A percentile compares a stretch with the other conserved stretches of the same genome.
Evolutionary conservation across 169 alveolate species (phyloP).

Genomic region (Plasmodium coatneyi): DNA sequence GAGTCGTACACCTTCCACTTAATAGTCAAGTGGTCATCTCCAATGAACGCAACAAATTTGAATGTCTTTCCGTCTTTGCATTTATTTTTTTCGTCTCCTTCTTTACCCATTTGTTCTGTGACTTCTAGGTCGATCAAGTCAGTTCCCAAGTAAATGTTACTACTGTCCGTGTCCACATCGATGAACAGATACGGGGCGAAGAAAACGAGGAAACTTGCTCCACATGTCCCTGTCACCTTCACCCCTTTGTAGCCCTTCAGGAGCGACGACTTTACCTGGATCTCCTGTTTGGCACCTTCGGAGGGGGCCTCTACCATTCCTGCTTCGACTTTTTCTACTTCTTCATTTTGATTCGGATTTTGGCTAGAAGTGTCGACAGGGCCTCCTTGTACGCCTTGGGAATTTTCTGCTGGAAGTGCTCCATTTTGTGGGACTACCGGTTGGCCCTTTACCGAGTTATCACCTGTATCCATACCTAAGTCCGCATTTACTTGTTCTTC

Average conservation of each 20-base stretch:
- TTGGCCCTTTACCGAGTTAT: neutral
- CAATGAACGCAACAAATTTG: constrained; percentile 16
- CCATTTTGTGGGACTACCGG: neutral
- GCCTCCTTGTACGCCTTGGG: neutral
- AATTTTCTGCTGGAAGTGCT: neutral
- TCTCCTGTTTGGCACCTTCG: neutral
- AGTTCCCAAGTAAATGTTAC: neutral
- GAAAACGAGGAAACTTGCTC: neutral
- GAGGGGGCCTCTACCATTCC: neutral
- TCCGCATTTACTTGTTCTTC: neutral
- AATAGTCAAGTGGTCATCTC: neutral
- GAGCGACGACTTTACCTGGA: neutral
- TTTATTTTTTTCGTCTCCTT: neutral
- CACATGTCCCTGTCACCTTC: neutral
- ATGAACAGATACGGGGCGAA: constrained; percentile 14
- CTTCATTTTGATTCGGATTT: neutral
- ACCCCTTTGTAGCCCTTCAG: neutral
- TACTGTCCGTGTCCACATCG: constrained; percentile 7
- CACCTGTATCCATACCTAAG: neutral
- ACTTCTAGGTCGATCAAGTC: neutral
- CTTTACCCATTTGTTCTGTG: neutral
- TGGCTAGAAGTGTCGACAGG: neutral
- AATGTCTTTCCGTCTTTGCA: neutral
- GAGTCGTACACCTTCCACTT: constrained; percentile 22
- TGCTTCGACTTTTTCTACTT: neutral